These are phyloP conservation scores for Excoecaria cochinchinensis DNA, from an alignment of 345 rosid genomes.

Conservation along the genomic window DNA sequence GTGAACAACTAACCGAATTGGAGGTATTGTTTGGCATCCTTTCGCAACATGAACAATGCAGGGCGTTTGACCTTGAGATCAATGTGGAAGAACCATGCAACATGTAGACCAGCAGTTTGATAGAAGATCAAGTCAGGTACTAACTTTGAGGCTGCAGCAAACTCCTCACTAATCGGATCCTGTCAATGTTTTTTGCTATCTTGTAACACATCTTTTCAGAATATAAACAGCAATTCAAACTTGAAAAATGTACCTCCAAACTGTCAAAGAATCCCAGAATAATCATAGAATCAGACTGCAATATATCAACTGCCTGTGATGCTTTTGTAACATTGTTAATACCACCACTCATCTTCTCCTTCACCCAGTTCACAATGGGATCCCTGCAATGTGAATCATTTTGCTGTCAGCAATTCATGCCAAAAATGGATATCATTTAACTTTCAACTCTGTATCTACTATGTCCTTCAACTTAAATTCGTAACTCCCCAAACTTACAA, in stretches of 20 bases:
- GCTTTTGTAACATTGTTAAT: constrained; percentile 33
- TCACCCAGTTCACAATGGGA: not conserved
- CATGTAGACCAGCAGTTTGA: no score
- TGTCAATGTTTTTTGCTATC: not conserved
- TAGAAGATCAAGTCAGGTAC: constrained; percentile 11
- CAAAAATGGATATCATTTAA: no score
- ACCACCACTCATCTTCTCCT: constrained; percentile 18
- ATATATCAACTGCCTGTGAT: constrained; percentile 38
- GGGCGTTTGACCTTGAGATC: no score
- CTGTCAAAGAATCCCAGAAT: constrained; percentile 42
- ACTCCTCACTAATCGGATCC: constrained; percentile 15
- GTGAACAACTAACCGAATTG: constrained; percentile 7
- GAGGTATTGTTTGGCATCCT: not conserved
- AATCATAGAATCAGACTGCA: constrained; percentile 31
- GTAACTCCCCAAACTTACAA: no score
- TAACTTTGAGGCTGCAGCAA: constrained; percentile 16
- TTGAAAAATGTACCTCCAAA: constrained; percentile 36
- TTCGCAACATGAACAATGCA: not conserved
- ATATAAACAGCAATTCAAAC: no score
- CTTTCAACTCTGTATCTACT: no score
- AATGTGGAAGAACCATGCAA: no score
- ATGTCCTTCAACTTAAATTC: no score
- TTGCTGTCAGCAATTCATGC: not conserved
- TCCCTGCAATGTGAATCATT: constrained; percentile 11
- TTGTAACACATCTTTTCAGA: no score